Conservation (phyloP, 2,329 filamentous ascomycete species). For the Alternaria angustiovoidea region DNA sequence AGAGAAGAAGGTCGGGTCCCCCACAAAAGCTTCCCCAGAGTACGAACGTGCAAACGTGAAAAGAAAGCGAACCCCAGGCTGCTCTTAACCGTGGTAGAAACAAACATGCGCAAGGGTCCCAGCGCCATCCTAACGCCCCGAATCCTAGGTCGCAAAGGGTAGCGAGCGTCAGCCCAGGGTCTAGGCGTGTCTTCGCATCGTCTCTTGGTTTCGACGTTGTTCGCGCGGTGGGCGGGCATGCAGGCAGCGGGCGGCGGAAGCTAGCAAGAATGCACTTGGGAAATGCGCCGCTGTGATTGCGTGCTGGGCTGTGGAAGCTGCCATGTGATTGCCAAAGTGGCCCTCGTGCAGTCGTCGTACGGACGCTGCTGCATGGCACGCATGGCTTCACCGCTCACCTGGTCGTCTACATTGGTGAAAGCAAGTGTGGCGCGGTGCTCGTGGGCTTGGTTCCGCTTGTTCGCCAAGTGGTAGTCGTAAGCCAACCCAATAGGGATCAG, state of each 20-base stretch:
- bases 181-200: slow-evolving; percentile 4
- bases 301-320: background rate
- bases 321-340: background rate
- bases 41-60: background rate
- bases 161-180: slow-evolving; percentile 4
- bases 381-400: slow-evolving; percentile 1
- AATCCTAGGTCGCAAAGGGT: slow-evolving; percentile 3
- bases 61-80: slow-evolving; percentile 1
- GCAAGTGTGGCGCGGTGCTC: background rate
- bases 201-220: slow-evolving; percentile 2
- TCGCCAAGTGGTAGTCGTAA: background rate
- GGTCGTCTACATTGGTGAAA: background rate
- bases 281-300: background rate
- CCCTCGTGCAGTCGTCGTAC: slow-evolving; percentile 2
- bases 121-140: background rate
- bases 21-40: slow-evolving; percentile 4
- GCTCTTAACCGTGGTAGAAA: background rate
- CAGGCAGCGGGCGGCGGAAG: slow-evolving; percentile 1
- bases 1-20: background rate
- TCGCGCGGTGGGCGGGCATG: background rate
- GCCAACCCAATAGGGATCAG: slow-evolving; percentile 2
- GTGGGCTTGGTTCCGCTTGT: background rate
- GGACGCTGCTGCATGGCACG: background rate
- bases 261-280: background rate
- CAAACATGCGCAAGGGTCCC: background rate